Percentiles rank a stretch among this genome's conserved stretches.
phyloP scores from a whole-genome alignment of 306 rosid genomes.

The Corylus avellana region DNA sequence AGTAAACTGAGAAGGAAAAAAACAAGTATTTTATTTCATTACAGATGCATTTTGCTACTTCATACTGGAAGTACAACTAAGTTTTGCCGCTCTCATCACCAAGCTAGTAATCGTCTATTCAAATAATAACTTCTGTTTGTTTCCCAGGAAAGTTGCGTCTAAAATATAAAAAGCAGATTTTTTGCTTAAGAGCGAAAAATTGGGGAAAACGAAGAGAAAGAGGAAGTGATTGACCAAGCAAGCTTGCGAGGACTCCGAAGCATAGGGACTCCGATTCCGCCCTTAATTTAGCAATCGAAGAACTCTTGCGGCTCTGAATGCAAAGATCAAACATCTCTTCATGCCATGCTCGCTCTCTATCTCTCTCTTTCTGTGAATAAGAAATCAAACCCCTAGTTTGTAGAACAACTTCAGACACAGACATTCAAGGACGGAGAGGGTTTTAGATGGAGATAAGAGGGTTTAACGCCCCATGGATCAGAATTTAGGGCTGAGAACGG shows the following conservation, averaged over 20 bases:
- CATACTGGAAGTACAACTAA: background rate
- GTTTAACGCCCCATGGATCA: too few relatives aligned
- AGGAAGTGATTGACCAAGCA: background rate
- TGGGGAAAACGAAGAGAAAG: background rate
- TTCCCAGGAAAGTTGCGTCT: too few relatives aligned
- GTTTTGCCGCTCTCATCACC: background rate
- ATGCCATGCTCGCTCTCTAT: background rate
- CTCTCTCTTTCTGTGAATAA: background rate
- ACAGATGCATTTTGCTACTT: background rate
- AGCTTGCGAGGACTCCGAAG: background rate
- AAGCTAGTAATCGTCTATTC: too few relatives aligned
- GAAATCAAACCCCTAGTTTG: background rate
- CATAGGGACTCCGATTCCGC: background rate
- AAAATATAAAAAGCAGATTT: background rate
- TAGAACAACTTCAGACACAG: background rate
- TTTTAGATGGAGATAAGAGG: background rate
- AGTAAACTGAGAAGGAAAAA: too few relatives aligned
- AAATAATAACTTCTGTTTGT: background rate
- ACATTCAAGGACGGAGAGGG: background rate
- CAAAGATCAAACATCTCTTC: background rate
- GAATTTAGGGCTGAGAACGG: too few relatives aligned
- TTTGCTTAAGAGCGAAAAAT: background rate
- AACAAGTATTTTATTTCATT: background rate
- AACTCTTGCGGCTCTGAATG: too few relatives aligned
- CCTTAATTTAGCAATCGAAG: background rate